phyloP scores from a whole-genome alignment of 306 rosid genomes.

The Casuarina cunninghamiana region DNA sequence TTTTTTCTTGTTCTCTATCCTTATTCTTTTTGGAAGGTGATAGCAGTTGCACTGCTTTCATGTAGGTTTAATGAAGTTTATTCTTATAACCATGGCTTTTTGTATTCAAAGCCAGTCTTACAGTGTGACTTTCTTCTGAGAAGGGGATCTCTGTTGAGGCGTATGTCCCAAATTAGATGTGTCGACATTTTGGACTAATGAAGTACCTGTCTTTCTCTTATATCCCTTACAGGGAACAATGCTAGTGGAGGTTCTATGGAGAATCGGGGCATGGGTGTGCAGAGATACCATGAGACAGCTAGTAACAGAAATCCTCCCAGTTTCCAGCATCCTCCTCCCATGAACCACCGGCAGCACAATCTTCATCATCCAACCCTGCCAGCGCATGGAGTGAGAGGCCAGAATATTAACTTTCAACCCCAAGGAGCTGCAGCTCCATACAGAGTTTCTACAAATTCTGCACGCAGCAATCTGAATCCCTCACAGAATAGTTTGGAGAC shows the following conservation, averaged over 20 bases:
- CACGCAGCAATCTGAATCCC: slow-evolving; percentile 44
- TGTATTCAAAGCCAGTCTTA: background rate
- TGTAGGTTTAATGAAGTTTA: background rate
- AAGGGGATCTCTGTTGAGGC: background rate
- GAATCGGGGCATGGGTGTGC: slow-evolving; percentile 56
- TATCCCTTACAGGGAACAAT: slow-evolving; percentile 39
- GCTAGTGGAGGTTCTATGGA: slow-evolving; percentile 55
- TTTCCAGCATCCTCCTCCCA: slow-evolving; percentile 60
- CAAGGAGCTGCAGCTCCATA: slow-evolving; percentile 57
- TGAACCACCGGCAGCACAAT: slow-evolving; percentile 56
- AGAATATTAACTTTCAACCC: slow-evolving; percentile 56
- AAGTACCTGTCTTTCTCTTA: slow-evolving; percentile 14
- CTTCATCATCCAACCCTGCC: slow-evolving; percentile 58
- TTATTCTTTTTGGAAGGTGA: slow-evolving; percentile 6
- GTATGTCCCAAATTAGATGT: background rate
- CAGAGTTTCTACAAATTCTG: slow-evolving; percentile 64
- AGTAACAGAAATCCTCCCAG: slow-evolving; percentile 50
- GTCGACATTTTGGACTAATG: slow-evolving; percentile 21
- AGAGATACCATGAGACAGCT: slow-evolving; percentile 69
- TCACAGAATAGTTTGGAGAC: slow-evolving; percentile 60
- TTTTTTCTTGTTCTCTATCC: background rate
- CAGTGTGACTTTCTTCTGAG: background rate
- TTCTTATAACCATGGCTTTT: background rate
- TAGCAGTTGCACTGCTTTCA: slow-evolving; percentile 7
- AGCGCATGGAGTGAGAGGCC: slow-evolving; percentile 72